Evolutionary conservation across 2,329 filamentous ascomycete genomes (phyloP), one percentile per base, ranked within the genome.

Genomic region (Cordyceps tenuipes): DNA sequence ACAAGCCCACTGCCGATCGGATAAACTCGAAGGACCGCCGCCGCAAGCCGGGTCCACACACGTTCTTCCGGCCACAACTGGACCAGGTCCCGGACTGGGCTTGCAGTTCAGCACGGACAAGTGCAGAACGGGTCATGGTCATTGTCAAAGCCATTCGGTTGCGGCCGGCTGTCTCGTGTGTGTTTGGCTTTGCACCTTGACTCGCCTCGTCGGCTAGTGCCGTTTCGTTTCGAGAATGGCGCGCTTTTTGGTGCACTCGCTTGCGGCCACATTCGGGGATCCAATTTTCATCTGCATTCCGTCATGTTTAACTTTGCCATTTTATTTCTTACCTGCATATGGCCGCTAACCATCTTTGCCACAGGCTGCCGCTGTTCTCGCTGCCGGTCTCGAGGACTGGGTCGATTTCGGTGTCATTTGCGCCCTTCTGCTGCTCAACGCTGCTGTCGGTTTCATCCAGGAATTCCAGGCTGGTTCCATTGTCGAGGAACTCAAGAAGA

Each of bases 321-420:
- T 41, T 26, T 54, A 21, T 36, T 36, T 36, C 23, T 29, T 1
- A 36, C 34, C 10, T n/a, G 41, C 36, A 31, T 26, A 57, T 39
- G 29, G 15, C 54, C 54, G 64, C 70, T 72, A 70, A 73, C 69
- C 29, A 56, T 47, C 21, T 60, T 41, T 57, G 53, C 43, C 53
- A 50, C 63, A 86, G 84, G 82, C 84, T 75, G 89, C 90, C 63
- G 88, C 88, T 66, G 79, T 92, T 69, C 82, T 95, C 62, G 90
- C 91, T 71, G 89, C 88, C 63, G 89, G 89, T 84, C 84, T 96
- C 47, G 76, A 89, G 75, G 89, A 94, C 69, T 96, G 91, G 91
- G 88, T 96, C 65, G 91, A 96, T 78, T 93, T 96, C 70, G 91
- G 90, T 80, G 90, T 96, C 70, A 96, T 96, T 67, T 91, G 88